Conservation (phyloP, 768 basidiomycete species). For the Mycena venus region DNA sequence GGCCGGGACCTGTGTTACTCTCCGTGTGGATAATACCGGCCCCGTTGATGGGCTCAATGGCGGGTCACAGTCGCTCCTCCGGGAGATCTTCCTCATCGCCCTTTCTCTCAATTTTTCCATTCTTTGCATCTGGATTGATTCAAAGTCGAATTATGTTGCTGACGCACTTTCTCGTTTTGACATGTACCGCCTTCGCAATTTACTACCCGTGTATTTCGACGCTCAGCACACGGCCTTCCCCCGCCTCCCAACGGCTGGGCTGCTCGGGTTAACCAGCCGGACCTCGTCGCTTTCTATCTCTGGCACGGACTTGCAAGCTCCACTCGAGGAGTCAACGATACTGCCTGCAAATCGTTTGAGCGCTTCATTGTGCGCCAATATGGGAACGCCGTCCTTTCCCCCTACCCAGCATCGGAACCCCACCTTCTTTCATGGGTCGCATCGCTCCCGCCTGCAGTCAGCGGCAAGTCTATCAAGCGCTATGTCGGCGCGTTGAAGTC, state of each 20-base stretch:
- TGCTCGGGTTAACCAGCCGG: constrained; percentile 18
- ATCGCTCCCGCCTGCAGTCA: not conserved
- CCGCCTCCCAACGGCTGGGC: constrained; percentile 17
- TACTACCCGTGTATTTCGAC: not conserved
- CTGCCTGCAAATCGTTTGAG: constrained; percentile 15
- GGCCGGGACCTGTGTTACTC: not conserved
- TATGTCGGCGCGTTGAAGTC: constrained; percentile 1
- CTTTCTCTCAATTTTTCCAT: not conserved
- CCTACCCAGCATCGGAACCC: constrained; percentile 1
- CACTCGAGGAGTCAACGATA: constrained; percentile 1
- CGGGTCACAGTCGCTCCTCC: not conserved
- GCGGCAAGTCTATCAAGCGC: constrained; percentile 11
- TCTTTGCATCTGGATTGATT: constrained; percentile 11
- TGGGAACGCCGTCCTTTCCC: not conserved
- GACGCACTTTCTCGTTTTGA: constrained; percentile 18
- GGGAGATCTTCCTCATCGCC: not conserved
- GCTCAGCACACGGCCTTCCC: constrained; percentile 9
- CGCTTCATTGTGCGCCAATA: not conserved
- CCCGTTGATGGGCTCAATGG: not conserved
- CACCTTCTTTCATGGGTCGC: constrained; percentile 16
- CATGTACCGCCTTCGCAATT: constrained; percentile 9
- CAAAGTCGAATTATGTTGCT: constrained; percentile 14
- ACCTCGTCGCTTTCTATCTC: constrained; percentile 2
- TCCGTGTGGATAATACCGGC: not conserved
- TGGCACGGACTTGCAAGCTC: constrained; percentile 5